Evolutionary conservation across 352 stramenopile species (phyloP).

Genomic region (Phytopythium ostracodes): DNA sequence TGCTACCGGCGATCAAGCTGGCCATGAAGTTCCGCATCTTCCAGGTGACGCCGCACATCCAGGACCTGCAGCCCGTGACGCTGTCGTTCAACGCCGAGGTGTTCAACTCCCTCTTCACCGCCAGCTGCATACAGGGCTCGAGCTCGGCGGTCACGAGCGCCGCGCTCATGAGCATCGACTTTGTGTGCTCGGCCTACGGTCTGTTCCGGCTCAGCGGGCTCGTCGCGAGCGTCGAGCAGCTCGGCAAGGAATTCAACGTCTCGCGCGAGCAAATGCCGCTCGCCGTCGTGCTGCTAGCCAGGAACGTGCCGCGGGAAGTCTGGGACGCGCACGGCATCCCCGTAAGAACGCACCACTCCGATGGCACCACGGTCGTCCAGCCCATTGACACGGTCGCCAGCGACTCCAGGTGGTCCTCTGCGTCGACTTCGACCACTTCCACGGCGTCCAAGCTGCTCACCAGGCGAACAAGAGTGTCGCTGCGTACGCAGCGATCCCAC

Average conservation of each 20-base stretch:
- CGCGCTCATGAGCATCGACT: conserved; percentile 16
- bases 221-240: not conserved
- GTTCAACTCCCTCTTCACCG: conserved; percentile 24
- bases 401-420: not conserved
- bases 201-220: not conserved
- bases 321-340: not conserved
- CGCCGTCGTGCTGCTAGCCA: not conserved
- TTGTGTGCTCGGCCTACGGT: conserved; percentile 8
- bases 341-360: not conserved
- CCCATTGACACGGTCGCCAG: not conserved
- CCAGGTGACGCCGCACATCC: conserved; percentile 1
- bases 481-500: not conserved
- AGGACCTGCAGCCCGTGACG: conserved; percentile 2
- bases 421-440: not conserved
- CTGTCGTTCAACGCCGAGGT: conserved; percentile 24
- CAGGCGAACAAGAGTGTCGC: not conserved
- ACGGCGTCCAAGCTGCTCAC: not conserved
- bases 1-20: conserved; percentile 38
- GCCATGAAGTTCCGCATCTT: conserved; percentile 31
- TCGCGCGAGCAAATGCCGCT: not conserved
- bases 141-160: conserved; percentile 15
- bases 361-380: not conserved
- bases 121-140: conserved; percentile 16
- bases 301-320: not conserved
- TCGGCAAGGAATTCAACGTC: not conserved